Conservation (phyloP, 257 asterid genomes). For the Solanum chilense region DNA sequence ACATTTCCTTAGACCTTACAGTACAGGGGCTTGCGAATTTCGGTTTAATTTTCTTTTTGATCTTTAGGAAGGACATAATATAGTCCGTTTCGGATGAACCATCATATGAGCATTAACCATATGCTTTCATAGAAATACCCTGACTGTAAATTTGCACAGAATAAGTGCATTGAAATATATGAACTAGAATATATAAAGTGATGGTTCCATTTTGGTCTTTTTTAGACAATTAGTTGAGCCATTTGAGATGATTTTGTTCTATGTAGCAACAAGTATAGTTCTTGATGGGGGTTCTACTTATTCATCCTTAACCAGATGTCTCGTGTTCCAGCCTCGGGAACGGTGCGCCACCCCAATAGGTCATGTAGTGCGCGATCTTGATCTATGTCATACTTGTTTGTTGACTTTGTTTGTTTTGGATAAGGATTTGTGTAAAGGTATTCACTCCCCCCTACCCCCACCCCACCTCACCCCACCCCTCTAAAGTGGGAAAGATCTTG, state of each 20-base stretch:
- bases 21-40: background rate
- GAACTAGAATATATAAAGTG: background rate
- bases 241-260: background rate
- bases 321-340: too few relatives aligned
- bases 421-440: background rate
- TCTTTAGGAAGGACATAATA: background rate
- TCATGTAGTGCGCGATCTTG: too few relatives aligned
- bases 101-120: background rate
- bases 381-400: background rate
- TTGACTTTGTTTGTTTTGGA: background rate
- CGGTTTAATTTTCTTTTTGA: background rate
- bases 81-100: background rate
- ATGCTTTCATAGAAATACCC: background rate
- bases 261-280: background rate
- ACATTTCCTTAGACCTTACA: background rate
- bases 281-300: background rate
- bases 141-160: conserved; percentile 1
- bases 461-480: background rate
- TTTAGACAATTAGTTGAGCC: background rate
- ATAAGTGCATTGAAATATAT: background rate
- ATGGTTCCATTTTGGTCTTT: background rate
- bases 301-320: too few relatives aligned
- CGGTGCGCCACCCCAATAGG: too few relatives aligned
- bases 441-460: background rate
- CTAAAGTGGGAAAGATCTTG: background rate